Evolutionary conservation across 2,329 filamentous ascomycete genomes (phyloP), one percentile per base, ranked within the genome.

Genomic region (Cordyceps militaris): DNA sequence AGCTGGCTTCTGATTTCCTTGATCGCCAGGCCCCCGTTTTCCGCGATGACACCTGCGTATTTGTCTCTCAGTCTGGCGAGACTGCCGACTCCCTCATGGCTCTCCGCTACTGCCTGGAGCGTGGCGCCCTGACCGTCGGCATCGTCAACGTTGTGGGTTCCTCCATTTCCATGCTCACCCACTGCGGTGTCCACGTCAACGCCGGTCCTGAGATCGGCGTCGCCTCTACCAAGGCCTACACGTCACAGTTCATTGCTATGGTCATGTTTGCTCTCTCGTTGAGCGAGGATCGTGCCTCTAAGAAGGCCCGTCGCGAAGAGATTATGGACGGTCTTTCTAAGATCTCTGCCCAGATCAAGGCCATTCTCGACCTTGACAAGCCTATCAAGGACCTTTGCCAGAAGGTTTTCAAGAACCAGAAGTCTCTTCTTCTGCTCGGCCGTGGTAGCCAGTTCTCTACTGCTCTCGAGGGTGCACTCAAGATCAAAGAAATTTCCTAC

Each of bases 401-500:
- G 70, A 90, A 91, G 72, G 92, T 84, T 62, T 91, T 99, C 85
- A 92, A 96, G 82, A 83, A 96, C 78, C 94, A 99, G 76, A 97
- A 97, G 85, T 95, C 89, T 64, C 77, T 99, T 68, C 81, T 99
- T 61, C 84, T 99, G 56, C 83, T 99, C 61, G 94, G 94, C 61
- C 89, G 94, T 80, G 94, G 94, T 66, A 91, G 91, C 71, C 94
- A 99, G 78, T 96, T 92, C 80, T 92, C 93, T 60, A 99, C 94
- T 67, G 94, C 94, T 58, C 85, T 99, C 23, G 94, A 99, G 80
- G 94, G 91, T 76, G 94, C 94, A 51, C 82, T 99, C 66, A 99
- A 99, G 83, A 99, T 99, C 76, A 99, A 99, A 84, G 94, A 99
- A 79, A 99, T 99, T 69, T 97, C 93, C 19, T 99, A 99, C 76